Conservation (phyloP, 495 filamentous ascomycete species). For the Lasiosphaeria miniovina region DNA sequence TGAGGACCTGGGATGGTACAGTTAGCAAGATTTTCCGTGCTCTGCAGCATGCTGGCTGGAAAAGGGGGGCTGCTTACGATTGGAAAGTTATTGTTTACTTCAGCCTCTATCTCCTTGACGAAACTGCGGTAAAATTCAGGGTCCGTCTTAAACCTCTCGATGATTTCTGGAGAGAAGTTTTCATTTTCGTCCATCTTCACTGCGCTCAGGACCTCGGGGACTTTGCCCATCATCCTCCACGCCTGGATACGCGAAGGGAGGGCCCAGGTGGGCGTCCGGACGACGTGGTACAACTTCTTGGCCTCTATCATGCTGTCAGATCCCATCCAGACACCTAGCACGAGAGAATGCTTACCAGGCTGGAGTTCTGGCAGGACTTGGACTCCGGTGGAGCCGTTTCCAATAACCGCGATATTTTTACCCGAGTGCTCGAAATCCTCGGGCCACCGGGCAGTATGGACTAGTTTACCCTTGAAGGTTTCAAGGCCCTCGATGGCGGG, state of each 20-base stretch:
- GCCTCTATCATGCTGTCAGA: slow-evolving; percentile 32
- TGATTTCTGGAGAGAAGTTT: slow-evolving; percentile 42
- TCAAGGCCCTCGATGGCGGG: slow-evolving; percentile 50
- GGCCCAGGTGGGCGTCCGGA: slow-evolving; percentile 68
- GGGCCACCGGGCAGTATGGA: slow-evolving; percentile 62
- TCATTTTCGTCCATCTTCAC: slow-evolving; percentile 33
- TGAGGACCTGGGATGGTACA: slow-evolving; percentile 25
- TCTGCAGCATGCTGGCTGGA: not conserved
- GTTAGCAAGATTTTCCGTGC: not conserved
- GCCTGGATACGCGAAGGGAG: slow-evolving; percentile 49
- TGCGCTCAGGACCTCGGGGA: slow-evolving; percentile 22
- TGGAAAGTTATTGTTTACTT: slow-evolving; percentile 46
- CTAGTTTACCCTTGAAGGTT: slow-evolving; percentile 48
- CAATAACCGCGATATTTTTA: slow-evolving; percentile 59
- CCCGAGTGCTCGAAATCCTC: slow-evolving; percentile 50
- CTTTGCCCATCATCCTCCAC: slow-evolving; percentile 42
- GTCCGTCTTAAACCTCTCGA: slow-evolving; percentile 45
- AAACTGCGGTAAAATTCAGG: slow-evolving; percentile 36
- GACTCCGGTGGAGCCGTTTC: slow-evolving; percentile 55
- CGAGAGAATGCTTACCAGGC: slow-evolving; percentile 40
- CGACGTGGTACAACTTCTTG: slow-evolving; percentile 45
- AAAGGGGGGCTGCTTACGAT: slow-evolving; percentile 30
- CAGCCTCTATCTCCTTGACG: slow-evolving; percentile 38
- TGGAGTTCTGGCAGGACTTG: slow-evolving; percentile 63
- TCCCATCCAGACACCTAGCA: slow-evolving; percentile 37